Evolutionary conservation across 2,329 filamentous ascomycete species (phyloP).

Genomic region (Alternaria incomplexa): DNA sequence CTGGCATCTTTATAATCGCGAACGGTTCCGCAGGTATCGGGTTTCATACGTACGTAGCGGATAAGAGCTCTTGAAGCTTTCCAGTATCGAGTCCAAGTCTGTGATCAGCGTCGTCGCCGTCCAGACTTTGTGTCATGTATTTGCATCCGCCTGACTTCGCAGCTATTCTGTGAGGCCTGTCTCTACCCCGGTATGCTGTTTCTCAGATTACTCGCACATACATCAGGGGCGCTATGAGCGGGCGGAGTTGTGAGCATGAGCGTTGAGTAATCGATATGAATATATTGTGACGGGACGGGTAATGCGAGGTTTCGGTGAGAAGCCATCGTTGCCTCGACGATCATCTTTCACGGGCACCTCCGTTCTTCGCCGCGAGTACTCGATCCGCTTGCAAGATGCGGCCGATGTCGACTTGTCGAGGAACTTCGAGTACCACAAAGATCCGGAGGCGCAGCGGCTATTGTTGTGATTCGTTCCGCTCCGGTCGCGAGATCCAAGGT

Average conservation of each 20-base stretch:
- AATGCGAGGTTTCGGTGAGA: background rate
- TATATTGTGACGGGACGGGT: background rate
- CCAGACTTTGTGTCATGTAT: background rate
- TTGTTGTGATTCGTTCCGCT: background rate
- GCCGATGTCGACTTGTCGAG: background rate
- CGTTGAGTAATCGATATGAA: no score
- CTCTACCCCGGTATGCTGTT: background rate
- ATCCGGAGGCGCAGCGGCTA: background rate
- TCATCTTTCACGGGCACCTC: background rate
- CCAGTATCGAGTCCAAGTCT: background rate
- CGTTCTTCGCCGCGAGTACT: background rate
- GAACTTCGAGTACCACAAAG: background rate
- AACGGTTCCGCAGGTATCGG: no score
- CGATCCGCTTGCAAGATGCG: background rate
- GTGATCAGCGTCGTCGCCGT: background rate
- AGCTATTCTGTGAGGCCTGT: background rate
- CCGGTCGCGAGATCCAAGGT: background rate
- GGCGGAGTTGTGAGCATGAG: no score
- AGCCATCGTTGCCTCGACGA: background rate
- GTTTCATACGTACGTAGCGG: no score
- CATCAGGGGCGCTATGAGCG: no score
- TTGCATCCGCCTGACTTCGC: background rate
- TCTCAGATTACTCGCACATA: background rate
- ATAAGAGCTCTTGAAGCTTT: background rate
- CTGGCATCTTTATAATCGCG: no score